Base-by-base conservation (phyloP, 257 asterid species). In the Anisodus acutangulus region DNA sequence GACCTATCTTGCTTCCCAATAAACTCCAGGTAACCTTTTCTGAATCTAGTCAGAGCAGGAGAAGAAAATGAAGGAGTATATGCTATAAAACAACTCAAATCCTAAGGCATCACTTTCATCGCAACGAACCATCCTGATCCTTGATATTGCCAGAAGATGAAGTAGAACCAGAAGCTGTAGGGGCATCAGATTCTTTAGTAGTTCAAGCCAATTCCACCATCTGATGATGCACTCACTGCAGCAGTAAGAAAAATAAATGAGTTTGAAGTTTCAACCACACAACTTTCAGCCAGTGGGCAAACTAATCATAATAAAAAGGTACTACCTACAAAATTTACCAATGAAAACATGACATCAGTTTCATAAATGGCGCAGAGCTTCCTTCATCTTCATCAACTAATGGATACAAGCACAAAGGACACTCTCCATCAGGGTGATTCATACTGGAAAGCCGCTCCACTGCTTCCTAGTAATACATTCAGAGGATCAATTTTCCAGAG, bases 331-430 rank as follows among this genome's bases (percentile, higher is more conserved):
- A 5, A 39, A 80, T 91, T 89, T 84, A 94, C 99, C 98, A 91
- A 84, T 96, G 99, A 90, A 96, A 94, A 91, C 99, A 96, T 85
- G 98, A 93, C 99, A 96, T 96, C 88, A 96, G 86, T 93, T 96
- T 94, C 99, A 96, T 96, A 90, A 93, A 96, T 58, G 95, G 95
- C 82, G 82, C 68, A 1, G 91, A 80, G 82, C 86, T 83, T 53
- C 87, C 90, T 62, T 83, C 89, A 85, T 88, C 91, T 90, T 92
- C 95, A 88, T 90, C 97, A 78, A 94, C 95, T 86, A 96, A 89
- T 59, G 97, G 95, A 89, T 85, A 86, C 86, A 96, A 88, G 86
- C 98, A 96, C 79, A 96, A 87, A 1, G 98, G 97, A 84, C 99
- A 96, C 89, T 92, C 82, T 81, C 99, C 99, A 45, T 96, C 99